Evolutionary conservation across 208 protist species (phyloP).

Genomic region (Wallacemonas collosoma): DNA sequence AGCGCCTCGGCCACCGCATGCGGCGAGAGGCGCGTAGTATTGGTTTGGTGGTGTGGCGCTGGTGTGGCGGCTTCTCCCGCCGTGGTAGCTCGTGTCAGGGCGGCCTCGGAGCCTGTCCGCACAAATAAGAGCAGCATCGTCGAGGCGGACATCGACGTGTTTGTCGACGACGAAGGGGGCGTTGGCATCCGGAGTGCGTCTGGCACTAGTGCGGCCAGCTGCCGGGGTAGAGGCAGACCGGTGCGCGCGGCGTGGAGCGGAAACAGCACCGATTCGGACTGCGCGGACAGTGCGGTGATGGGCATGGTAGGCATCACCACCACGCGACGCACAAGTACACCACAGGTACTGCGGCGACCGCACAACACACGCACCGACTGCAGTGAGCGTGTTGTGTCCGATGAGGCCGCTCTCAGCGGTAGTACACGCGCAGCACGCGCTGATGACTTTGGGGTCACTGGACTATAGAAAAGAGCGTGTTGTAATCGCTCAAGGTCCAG

Average conservation of each 20-base stretch:
- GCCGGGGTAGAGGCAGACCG: too few relatives aligned
- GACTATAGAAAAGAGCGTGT: neutral
- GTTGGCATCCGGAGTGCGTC: conserved; percentile 41
- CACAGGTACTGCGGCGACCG: conserved; percentile 24
- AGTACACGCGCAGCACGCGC: neutral
- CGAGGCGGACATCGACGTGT: neutral
- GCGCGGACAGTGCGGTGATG: conserved; percentile 13
- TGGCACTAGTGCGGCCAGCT: conserved; percentile 22
- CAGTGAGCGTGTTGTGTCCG: conserved; percentile 9
- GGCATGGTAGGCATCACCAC: conserved; percentile 53
- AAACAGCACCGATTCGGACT: neutral
- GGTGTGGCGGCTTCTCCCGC: neutral
- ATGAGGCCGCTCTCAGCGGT: too few relatives aligned
- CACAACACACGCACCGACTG: conserved; percentile 39
- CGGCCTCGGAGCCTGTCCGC: conserved; percentile 25
- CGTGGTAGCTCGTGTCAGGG: conserved; percentile 6
- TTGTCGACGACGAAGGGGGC: neutral
- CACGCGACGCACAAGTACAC: conserved; percentile 64
- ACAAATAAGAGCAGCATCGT: conserved; percentile 27
- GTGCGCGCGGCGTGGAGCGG: conserved; percentile 1
- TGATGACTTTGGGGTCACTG: neutral
- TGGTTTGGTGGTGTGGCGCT: neutral
- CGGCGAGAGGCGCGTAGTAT: neutral
- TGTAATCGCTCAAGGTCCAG: conserved; percentile 53
- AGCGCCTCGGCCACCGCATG: too few relatives aligned